phyloP scores from a whole-genome alignment of 106 monocot species.

The Platanthera guangdongensis region DNA sequence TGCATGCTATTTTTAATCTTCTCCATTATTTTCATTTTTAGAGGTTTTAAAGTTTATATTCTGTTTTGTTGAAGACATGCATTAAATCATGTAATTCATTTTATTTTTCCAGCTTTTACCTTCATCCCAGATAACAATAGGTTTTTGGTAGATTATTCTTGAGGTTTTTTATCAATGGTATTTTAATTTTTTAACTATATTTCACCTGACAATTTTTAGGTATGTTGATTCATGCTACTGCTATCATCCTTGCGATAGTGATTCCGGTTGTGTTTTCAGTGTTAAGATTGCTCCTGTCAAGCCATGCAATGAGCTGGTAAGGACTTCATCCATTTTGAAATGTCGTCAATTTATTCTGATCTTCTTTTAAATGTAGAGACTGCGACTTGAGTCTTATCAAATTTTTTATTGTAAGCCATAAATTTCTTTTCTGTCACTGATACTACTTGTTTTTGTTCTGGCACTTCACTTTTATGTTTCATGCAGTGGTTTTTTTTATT shows the following conservation, averaged over 20 bases:
- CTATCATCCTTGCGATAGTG: constrained; percentile 53
- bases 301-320: constrained; percentile 92
- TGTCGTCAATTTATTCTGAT: constrained; percentile 1
- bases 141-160: not conserved
- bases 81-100: not conserved
- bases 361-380: not conserved
- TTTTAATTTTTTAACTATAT: not conserved
- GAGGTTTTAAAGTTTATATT: not conserved
- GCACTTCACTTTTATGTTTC: not conserved
- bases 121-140: not conserved
- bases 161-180: not conserved
- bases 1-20: not conserved
- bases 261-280: constrained; percentile 69
- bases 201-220: constrained; percentile 27
- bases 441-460: not conserved
- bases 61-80: not conserved
- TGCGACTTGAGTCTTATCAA: not conserved
- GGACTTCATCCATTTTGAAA: constrained; percentile 8
- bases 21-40: not conserved
- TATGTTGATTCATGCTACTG: constrained; percentile 53
- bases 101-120: not conserved
- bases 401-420: not conserved
- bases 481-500: not conserved
- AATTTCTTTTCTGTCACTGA: not conserved
- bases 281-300: constrained; percentile 68